Base-by-base conservation (phyloP, 805 yeast species). In the Osmozyma mogii region DNA sequence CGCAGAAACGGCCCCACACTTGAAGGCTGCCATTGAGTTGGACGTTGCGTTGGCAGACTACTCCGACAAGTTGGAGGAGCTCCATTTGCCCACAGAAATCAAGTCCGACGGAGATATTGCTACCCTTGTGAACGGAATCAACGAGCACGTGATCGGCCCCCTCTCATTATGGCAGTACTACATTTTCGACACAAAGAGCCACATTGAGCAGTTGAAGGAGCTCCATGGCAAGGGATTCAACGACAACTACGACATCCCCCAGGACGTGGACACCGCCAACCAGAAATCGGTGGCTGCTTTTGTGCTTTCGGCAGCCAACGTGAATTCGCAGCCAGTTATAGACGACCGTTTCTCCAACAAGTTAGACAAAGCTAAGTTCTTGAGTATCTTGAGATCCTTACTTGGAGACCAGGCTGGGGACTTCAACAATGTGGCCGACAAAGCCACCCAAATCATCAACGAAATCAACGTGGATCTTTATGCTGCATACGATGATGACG, bases 161-260 rank as follows among this genome's bases (percentile, higher is more conserved):
- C 56, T 84, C 31, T 70, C 76, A 37, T 62, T 89, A 31, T 89
- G 98, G 98, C 87, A 89, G 54, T 89, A 57, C 52, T 92, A 88
- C 50, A 88, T 79, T 4, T 62, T 87, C 20, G 69, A 85, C 49
- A 77, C 74, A 24, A 39, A 46, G 5, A 44, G 43, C 3, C 63
- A 68, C 8, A 43, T 76, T 10, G 44, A 46, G 1, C 54, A 56
- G 4, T 41, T 78, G 8, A 53, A 59, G 35, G 31, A 47, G 0
- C 35, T 42, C 13, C 73, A 73, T 68, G 38, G 44, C 33, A 35
- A 48, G 9, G 22, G 29, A 37, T 18, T 21, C 43, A 12, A 32
- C 50, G 5, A 20, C 31, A 10, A 56, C 58, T 3, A 55, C 72
- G 52, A 62, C 1, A 57, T 77, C 9, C 76, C 81, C 0, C 21